These are phyloP conservation scores for Melocanna baccifera DNA, from an alignment of 176 grass and related monocot species.

Conservation along the genomic window DNA sequence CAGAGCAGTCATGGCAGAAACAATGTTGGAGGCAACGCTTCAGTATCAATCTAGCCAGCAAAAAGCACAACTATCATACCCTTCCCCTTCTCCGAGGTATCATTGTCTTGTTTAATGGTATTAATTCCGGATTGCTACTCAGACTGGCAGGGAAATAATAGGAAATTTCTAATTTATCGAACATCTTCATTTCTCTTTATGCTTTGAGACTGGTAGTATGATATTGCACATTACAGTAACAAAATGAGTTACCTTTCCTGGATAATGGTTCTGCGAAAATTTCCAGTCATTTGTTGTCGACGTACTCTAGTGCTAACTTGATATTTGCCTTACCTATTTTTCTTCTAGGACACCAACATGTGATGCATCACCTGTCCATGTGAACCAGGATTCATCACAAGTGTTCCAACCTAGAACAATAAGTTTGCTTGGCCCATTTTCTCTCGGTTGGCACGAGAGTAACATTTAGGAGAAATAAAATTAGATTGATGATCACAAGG, in stretches of 20 bases:
- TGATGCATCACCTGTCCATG: constrained; percentile 45
- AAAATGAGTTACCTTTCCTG: not conserved
- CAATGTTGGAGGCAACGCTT: constrained; percentile 91
- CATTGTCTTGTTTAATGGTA: constrained; percentile 24
- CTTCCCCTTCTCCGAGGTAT: constrained; percentile 60
- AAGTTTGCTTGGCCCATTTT: constrained; percentile 88
- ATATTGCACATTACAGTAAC: not conserved
- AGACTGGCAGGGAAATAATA: not conserved
- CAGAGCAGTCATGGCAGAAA: constrained; percentile 96
- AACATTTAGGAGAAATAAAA: constrained; percentile 41
- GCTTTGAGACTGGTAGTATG: not conserved
- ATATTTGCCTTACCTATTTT: not conserved
- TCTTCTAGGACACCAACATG: constrained; percentile 56
- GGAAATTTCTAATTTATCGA: not conserved
- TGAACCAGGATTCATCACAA: constrained; percentile 69
- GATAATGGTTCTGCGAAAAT: not conserved
- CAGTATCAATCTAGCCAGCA: constrained; percentile 96
- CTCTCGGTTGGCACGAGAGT: constrained; percentile 63
- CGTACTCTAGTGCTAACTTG: not conserved
- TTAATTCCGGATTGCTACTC: constrained; percentile 3
- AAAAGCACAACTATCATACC: constrained; percentile 73
- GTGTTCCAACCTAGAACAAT: constrained; percentile 89
- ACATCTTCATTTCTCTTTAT: constrained; percentile 4
- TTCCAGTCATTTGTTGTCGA: constrained; percentile 6
- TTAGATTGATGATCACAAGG: constrained; percentile 31